Evolutionary conservation across 768 basidiomycete species (phyloP), one percentile per base, ranked within the genome.

Genomic region (Phallus indusiatus): DNA sequence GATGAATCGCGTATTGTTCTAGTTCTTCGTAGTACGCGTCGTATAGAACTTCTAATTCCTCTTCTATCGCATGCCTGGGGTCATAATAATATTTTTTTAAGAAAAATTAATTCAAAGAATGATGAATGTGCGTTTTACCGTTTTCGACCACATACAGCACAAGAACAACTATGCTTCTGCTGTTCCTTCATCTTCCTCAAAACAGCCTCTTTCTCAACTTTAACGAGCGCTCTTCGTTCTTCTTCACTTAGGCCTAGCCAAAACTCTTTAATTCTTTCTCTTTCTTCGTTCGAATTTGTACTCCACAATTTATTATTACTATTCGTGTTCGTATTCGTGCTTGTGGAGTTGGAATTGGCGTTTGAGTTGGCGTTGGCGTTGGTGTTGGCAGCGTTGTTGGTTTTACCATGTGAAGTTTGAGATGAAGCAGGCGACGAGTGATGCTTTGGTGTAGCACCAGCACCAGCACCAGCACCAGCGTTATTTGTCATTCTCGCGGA

Each of bases 11-110:
- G 83, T 98, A 98, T 78, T 89, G 86, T 81, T 96, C 92, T 79
- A 99, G 87, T 81, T 98, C 95, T 74, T 96, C 92, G 84, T 97
- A 98, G 83, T 98, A 99, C 79, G 94, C 94, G 82, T 97, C 95
- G 83, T 99, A 99, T 76, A 98, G 86, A 78, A 94, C 91, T 80
- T 98, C 93, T 74, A 99, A 88, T 80, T 99, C 96, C 78, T 94
- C 91, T 79, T 99, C 96, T 78, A 99, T 97, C 64, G 94, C 94
- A 78, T 88, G 87, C 67, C 91, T 94, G 68, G 66, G 64, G 49
- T 55, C n/a, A n/a, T n/a, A n/a, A n/a, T n/a, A n/a, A n/a, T n/a
- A n/a, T n/a, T n/a, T n/a, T n/a, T n/a, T n/a, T n/a, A n/a, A n/a
- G n/a, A n/a, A n/a, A n/a, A n/a, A n/a, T n/a, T n/a, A n/a, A n/a